Conservation (phyloP, 2,329 filamentous ascomycete species). For the Colletotrichum chrysophilum region DNA sequence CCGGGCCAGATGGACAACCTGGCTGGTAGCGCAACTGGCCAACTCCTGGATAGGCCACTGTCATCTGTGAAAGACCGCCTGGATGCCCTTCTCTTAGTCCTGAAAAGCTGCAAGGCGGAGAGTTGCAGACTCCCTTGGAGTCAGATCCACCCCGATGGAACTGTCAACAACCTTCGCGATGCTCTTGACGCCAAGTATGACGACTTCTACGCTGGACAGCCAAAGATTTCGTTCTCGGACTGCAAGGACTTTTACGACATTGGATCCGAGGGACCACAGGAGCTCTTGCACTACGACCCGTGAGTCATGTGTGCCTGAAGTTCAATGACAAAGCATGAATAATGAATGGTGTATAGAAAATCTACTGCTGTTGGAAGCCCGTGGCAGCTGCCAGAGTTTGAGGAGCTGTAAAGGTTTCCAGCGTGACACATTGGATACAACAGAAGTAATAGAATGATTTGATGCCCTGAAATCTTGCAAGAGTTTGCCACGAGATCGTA, state of each 20-base stretch:
- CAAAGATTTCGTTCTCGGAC: constrained; percentile 54
- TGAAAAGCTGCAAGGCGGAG: constrained; percentile 63
- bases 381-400: not conserved
- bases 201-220: constrained; percentile 54
- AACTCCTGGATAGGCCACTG: constrained; percentile 37
- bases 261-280: constrained; percentile 59
- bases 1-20: constrained; percentile 57
- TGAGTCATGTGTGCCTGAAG: not conserved
- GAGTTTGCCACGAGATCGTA: not conserved
- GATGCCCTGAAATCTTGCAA: not conserved
- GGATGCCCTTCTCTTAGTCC: constrained; percentile 62
- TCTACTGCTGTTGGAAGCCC: not conserved
- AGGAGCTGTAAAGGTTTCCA: not conserved
- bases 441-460: not conserved
- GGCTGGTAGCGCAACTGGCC: not conserved
- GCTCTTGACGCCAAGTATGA: constrained; percentile 56
- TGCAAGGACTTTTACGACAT: constrained; percentile 63
- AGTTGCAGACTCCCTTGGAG: constrained; percentile 63
- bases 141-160: constrained; percentile 57
- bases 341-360: not conserved
- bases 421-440: not conserved
- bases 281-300: constrained; percentile 5
- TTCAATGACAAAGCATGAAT: not conserved
- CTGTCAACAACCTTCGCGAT: constrained; percentile 55
- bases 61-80: constrained; percentile 53